phyloP scores from a whole-genome alignment of 139 green algal genomes.

The Axilococcus clingmanii region DNA sequence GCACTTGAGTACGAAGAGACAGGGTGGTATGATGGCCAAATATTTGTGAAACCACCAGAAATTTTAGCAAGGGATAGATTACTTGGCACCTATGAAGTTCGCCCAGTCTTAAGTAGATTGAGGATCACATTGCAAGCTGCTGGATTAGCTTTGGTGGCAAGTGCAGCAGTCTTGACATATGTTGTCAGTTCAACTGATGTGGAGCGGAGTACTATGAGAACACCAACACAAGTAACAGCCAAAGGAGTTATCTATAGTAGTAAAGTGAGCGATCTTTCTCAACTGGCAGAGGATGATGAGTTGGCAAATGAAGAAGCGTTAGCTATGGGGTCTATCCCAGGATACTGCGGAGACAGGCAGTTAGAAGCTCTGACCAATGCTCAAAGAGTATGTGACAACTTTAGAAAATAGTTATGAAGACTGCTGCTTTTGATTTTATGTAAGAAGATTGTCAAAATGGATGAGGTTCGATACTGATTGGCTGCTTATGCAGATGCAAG shows the following conservation, averaged over 20 bases:
- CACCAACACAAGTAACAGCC: conserved; percentile 3
- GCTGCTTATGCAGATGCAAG: too few species aligned
- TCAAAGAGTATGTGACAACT: conserved; percentile 23
- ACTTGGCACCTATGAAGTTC: conserved; percentile 54
- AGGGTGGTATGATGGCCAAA: conserved; percentile 64
- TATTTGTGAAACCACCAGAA: conserved; percentile 74
- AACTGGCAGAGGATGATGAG: conserved; percentile 51
- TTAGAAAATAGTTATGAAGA: neutral
- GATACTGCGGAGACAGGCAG: conserved; percentile 48
- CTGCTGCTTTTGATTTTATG: neutral
- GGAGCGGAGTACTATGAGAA: neutral
- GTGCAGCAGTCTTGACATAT: conserved; percentile 13
- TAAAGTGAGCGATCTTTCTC: conserved; percentile 27
- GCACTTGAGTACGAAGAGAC: conserved; percentile 80
- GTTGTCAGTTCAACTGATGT: neutral
- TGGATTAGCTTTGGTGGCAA: conserved; percentile 32
- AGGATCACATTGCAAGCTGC: conserved; percentile 39
- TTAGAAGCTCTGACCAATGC: conserved; percentile 29
- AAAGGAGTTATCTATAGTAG: conserved; percentile 24
- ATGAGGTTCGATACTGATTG: neutral
- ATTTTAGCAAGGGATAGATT: conserved; percentile 74
- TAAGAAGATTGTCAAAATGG: neutral
- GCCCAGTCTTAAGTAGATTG: conserved; percentile 2
- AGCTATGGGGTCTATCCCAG: conserved; percentile 39
- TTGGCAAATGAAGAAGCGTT: conserved; percentile 44